phyloP scores from a whole-genome alignment of 768 basidiomycete genomes.

The Suillus subalutaceus region DNA sequence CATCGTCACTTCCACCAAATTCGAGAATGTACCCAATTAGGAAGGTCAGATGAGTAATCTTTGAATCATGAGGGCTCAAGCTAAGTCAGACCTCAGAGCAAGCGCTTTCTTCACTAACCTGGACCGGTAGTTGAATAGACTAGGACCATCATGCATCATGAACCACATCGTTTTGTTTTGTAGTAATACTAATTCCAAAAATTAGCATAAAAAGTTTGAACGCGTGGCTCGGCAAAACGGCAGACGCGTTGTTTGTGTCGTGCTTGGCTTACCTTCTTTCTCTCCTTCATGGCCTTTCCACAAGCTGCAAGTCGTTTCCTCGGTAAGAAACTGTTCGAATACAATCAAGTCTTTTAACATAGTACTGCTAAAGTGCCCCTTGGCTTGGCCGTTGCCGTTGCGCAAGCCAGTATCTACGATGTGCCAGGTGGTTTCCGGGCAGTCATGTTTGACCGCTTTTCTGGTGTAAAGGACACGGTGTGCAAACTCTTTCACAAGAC shows the following conservation, averaged over 20 bases:
- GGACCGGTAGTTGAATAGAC: no score
- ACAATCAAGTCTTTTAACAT: conserved; percentile 15
- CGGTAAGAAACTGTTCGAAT: conserved; percentile 31
- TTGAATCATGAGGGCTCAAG: no score
- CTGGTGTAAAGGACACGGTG: conserved; percentile 84
- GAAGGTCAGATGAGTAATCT: neutral
- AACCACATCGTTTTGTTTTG: no score
- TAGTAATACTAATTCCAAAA: no score
- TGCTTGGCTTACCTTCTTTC: conserved; percentile 25
- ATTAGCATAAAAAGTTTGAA: neutral
- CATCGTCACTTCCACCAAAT: neutral
- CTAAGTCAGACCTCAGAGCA: no score
- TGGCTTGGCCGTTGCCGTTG: conserved; percentile 42
- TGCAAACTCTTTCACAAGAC: conserved; percentile 17
- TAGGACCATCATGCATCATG: no score
- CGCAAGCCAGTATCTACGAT: conserved; percentile 60
- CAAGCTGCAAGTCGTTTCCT: conserved; percentile 51
- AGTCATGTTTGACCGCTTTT: conserved; percentile 98
- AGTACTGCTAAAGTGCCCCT: conserved; percentile 32
- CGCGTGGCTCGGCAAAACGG: conserved; percentile 5
- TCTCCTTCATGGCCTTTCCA: conserved; percentile 50
- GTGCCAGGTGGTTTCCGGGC: conserved; percentile 93
- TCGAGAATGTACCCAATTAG: neutral
- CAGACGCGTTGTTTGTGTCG: conserved; percentile 24
- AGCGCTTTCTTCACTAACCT: no score